A percentile compares a stretch with the other conserved stretches of the same genome.
Evolutionary conservation across 805 yeast genomes (phyloP).

Genomic region (Candida palmyrensis): DNA sequence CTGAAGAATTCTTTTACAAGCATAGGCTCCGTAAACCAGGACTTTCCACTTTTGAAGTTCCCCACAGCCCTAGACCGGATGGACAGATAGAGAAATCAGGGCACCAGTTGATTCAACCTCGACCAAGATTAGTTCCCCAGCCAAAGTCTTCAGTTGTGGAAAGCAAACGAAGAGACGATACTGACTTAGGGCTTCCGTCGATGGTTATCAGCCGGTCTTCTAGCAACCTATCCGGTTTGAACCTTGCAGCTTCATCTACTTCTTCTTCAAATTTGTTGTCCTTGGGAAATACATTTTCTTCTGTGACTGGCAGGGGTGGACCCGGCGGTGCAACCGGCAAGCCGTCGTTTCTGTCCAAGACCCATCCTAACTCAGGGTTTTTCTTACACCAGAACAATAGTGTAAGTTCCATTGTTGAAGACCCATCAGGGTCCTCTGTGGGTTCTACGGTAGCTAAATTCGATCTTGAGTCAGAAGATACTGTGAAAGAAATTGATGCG

Average conservation of each 20-base stretch:
- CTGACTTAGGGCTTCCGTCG: constrained; percentile 30
- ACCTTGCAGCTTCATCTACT: constrained; percentile 3
- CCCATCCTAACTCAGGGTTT: no score
- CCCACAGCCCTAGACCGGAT: no score
- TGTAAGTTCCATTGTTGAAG: no score
- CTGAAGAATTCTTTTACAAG: constrained; percentile 49
- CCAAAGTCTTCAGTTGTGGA: constrained; percentile 27
- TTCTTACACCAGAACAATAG: no score
- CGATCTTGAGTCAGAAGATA: no score
- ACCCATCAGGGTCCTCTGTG: no score
- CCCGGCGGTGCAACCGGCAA: neutral
- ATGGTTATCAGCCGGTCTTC: constrained; percentile 30
- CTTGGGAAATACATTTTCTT: constrained; percentile 9
- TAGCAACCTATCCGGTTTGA: constrained; percentile 16
- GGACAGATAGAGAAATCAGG: constrained; percentile 13
- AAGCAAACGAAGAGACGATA: constrained; percentile 17
- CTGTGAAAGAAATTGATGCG: constrained; percentile 7
- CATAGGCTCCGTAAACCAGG: constrained; percentile 1
- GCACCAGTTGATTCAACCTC: constrained; percentile 40
- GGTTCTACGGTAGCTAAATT: no score
- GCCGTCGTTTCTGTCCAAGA: no score
- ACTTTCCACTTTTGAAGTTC: neutral
- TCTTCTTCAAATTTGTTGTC: constrained; percentile 11
- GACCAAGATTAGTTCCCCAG: constrained; percentile 23
- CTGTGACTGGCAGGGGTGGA: neutral